Conservation (phyloP, 768 basidiomycete species). For the Boletellus ananas region DNA sequence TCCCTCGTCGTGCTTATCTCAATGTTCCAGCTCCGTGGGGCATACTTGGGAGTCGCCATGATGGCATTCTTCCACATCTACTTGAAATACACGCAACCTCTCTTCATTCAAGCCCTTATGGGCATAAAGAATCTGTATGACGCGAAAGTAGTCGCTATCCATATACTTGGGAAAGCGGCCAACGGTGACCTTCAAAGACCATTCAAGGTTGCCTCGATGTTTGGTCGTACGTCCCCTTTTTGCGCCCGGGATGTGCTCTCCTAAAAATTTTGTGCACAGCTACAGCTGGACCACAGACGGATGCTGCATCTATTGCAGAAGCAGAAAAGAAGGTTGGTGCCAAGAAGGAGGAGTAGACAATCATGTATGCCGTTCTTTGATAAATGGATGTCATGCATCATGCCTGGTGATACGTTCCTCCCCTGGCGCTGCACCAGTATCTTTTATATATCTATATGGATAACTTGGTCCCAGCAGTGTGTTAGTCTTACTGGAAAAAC, state of each 20-base stretch:
- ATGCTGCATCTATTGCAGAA: constrained; percentile 80
- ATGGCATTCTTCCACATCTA: constrained; percentile 93
- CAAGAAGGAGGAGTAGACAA: constrained; percentile 71
- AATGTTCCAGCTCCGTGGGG: constrained; percentile 51
- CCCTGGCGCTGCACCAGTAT: constrained; percentile 3
- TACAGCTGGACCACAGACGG: constrained; percentile 72
- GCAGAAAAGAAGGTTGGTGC: constrained; percentile 80
- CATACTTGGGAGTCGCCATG: constrained; percentile 75
- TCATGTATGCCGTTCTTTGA: constrained; percentile 12
- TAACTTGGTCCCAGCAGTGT: not conserved
- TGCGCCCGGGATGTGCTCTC: not conserved
- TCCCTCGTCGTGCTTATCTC: not conserved
- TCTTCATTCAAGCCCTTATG: constrained; percentile 95
- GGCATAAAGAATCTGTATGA: constrained; percentile 90
- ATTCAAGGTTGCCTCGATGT: constrained; percentile 74
- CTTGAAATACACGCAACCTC: constrained; percentile 92
- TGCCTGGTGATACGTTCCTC: constrained; percentile 2
- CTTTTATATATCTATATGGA: constrained; percentile 10
- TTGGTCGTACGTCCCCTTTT: constrained; percentile 51
- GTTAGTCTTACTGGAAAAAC: no score
- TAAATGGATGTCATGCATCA: constrained; percentile 17
- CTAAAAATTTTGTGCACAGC: constrained; percentile 27
- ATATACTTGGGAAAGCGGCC: constrained; percentile 73
- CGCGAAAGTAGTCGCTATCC: constrained; percentile 77
- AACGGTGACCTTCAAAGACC: constrained; percentile 88